A percentile compares a stretch with the other conserved stretches of the same genome.
Conservation (phyloP, 495 filamentous ascomycete species). For the Talaromyces thailandensis region DNA sequence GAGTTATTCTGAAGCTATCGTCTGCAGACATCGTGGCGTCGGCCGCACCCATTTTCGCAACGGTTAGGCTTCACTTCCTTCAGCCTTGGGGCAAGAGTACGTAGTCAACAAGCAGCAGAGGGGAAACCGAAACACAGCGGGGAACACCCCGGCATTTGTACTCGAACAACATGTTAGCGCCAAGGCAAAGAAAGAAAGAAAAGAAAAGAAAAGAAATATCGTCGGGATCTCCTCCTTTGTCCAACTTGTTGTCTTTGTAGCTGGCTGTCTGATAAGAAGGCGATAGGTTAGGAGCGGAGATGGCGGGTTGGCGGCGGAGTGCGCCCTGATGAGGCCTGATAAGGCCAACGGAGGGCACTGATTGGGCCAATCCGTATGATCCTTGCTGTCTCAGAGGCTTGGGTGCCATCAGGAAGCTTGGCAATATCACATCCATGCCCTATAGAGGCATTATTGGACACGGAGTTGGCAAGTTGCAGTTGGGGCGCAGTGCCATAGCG, state of each 20-base stretch:
- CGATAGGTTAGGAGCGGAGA: background rate
- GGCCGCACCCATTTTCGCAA: background rate
- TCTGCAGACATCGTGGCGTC: background rate
- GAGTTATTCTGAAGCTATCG: background rate
- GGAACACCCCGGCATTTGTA: background rate
- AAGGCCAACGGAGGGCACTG: background rate
- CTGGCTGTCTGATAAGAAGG: background rate
- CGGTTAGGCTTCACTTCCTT: background rate
- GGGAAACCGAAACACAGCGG: background rate
- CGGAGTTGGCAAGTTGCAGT: too few relatives aligned
- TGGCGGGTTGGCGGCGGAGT: background rate
- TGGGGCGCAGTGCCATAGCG: background rate
- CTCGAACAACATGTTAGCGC: background rate
- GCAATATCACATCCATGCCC: background rate
- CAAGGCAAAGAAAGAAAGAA: background rate
- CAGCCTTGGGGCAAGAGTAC: background rate
- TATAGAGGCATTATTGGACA: background rate
- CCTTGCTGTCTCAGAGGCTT: background rate
- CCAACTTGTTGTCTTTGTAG: background rate
- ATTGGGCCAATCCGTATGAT: background rate
- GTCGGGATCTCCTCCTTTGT: background rate
- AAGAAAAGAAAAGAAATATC: too few relatives aligned
- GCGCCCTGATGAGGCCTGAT: too few relatives aligned
- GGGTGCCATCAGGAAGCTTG: background rate
- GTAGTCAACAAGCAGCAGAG: background rate